These are phyloP conservation scores for Aspergillus coremiiformis DNA, from an alignment of 495 filamentous ascomycete genomes.

Conservation along the genomic window DNA sequence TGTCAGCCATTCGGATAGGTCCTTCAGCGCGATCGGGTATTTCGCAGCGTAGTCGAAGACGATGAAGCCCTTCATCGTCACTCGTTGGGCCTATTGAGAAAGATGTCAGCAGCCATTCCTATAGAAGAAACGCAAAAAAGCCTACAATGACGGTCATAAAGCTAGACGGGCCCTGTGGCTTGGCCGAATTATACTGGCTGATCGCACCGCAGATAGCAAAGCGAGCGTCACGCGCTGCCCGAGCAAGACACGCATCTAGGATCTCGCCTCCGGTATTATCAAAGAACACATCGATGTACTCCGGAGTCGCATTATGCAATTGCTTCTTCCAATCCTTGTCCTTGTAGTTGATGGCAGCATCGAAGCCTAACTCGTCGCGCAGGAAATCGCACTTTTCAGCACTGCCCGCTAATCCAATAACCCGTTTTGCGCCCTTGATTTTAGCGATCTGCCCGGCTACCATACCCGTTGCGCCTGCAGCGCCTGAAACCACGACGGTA, in stretches of 20 bases:
- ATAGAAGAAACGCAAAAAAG: not conserved
- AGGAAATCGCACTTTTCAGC: constrained; percentile 45
- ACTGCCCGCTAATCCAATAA: constrained; percentile 46
- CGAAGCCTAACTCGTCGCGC: constrained; percentile 42
- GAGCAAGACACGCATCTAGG: constrained; percentile 44
- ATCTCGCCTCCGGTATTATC: constrained; percentile 52
- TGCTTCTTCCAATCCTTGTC: constrained; percentile 45
- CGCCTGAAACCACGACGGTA: constrained; percentile 60
- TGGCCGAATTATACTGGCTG: constrained; percentile 44
- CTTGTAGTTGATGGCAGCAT: constrained; percentile 51
- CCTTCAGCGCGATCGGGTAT: constrained; percentile 37
- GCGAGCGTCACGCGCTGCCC: constrained; percentile 39
- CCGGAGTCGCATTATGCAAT: constrained; percentile 39
- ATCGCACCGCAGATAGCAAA: constrained; percentile 51
- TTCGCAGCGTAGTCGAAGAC: constrained; percentile 45
- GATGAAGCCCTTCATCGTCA: constrained; percentile 51
- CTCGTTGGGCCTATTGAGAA: constrained; percentile 33
- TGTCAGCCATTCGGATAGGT: constrained; percentile 42
- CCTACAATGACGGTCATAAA: constrained; percentile 47
- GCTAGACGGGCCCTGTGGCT: constrained; percentile 39
- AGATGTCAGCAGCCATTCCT: constrained; percentile 15
- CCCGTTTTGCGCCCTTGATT: constrained; percentile 48
- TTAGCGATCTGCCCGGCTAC: constrained; percentile 64
- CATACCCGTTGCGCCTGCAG: constrained; percentile 64
- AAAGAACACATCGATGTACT: constrained; percentile 51